Base-by-base conservation (phyloP, 2,329 filamentous ascomycete genomes). In the Herpotrichia juniperi region DNA sequence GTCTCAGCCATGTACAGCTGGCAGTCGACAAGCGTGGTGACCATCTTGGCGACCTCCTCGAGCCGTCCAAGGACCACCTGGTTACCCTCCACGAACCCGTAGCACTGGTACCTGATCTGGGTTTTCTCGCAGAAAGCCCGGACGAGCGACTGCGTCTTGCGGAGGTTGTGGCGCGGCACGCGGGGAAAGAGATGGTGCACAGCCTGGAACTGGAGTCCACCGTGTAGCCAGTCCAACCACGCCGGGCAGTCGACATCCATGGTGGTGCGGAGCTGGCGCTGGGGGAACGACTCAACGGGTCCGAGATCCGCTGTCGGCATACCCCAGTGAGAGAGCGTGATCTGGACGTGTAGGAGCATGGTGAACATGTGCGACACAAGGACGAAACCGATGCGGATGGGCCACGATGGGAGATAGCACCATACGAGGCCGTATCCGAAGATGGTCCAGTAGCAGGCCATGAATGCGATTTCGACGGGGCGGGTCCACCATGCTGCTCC, bases 241-340 rank as follows among this genome's bases (percentile, higher is more conserved):
- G 83, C 80, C 0, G 91, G 90, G 67, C 91, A 96, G 69, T 94
- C 91, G 19, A 96, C 87, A 58, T 96, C 91, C 91, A 96, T 96
- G 11, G 92, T 96, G 1, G 92, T 96, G 61, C 93, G 87, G 40
- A 96, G 81, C 88, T 96, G 94, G 72, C 88, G 90, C 74, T 96
- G 91, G 0, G 92, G 86, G 72, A 96, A 96, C 0, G 90, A 94
- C 71, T 96, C 92, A 46, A 87, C 81, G 1, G 89, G 86, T 0
- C 93, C 93, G 11, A 96, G 80, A 64, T 96, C 91, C 10, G 90
- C 83, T 0, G 92, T 96, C 62, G 90, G 93, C 92, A 96, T 96
- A 59, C 90, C 90, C 74, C 96, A 96, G 74, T 96, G 92, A 2
- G 90, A 94, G 16, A 96, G 83, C 0, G 91, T 96, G 70, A 96